Percentiles rank a stretch among this genome's conserved stretches.
Evolutionary conservation across 257 asterid genomes (phyloP).

Genomic region (Capsicum baccatum): DNA sequence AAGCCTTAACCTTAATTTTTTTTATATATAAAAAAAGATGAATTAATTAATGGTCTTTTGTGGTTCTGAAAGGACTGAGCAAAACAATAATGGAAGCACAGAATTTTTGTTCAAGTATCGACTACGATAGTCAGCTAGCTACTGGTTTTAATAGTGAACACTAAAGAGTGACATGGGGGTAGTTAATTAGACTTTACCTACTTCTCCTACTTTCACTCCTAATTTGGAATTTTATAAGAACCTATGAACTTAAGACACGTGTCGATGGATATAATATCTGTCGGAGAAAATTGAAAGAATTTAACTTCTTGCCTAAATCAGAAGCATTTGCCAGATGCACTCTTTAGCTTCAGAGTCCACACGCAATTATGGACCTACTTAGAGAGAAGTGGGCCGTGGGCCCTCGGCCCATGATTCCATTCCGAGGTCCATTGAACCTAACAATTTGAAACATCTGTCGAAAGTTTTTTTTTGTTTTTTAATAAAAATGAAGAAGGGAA

Average conservation of each 20-base stretch:
- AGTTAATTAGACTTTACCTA: background rate
- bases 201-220: background rate
- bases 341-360: background rate
- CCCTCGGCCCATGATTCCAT: background rate
- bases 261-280: background rate
- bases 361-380: background rate
- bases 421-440: background rate
- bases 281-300: background rate
- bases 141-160: background rate
- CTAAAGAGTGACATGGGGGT: background rate
- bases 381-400: slow-evolving; percentile 21
- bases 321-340: background rate
- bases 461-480: background rate
- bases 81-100: background rate
- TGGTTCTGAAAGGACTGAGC: background rate
- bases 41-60: background rate
- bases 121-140: background rate
- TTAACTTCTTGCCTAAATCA: background rate
- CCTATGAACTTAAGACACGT: background rate
- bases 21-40: background rate
- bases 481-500: background rate
- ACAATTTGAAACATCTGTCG: background rate
- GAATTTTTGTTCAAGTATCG: background rate
- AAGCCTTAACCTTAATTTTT: too few relatives aligned
- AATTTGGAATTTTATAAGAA: background rate